A percentile compares a stretch with the other conserved stretches of the same genome.
Conservation (phyloP, 306 rosid genomes). For the Clitoria ternatea region DNA sequence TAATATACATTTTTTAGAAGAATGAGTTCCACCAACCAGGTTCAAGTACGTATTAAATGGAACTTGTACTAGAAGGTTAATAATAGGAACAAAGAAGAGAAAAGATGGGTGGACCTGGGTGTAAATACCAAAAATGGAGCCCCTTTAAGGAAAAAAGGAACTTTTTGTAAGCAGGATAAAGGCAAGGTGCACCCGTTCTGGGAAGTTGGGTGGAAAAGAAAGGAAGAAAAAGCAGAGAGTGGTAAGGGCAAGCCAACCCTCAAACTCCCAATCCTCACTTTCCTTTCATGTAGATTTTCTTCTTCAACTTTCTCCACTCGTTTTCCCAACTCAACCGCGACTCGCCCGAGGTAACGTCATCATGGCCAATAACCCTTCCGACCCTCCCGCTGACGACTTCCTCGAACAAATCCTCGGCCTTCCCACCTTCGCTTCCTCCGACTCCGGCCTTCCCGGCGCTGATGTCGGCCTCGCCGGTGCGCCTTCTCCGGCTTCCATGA, state of each 20-base stretch:
- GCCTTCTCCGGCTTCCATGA: constrained; percentile 48
- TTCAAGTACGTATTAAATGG: too few species aligned
- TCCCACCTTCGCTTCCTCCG: constrained; percentile 58
- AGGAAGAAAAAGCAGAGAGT: not conserved
- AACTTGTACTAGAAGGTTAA: not conserved
- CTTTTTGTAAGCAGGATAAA: constrained; percentile 38
- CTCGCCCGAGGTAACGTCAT: constrained; percentile 26
- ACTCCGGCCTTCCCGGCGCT: constrained; percentile 38
- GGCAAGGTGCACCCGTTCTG: constrained; percentile 10
- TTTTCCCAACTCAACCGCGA: constrained; percentile 17
- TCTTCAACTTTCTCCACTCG: constrained; percentile 24
- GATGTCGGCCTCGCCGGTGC: constrained; percentile 49
- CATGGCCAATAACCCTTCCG: constrained; percentile 89
- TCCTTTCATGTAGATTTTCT: constrained; percentile 36
- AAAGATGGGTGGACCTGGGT: not conserved
- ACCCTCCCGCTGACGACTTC: constrained; percentile 78
- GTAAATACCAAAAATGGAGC: constrained; percentile 26
- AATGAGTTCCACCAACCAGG: too few species aligned
- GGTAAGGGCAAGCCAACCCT: not conserved
- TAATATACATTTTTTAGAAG: too few species aligned
- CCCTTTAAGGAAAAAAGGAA: constrained; percentile 30
- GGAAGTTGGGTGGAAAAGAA: not conserved
- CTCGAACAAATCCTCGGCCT: constrained; percentile 89
- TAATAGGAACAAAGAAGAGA: not conserved
- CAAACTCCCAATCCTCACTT: not conserved